These are phyloP conservation scores for Flaveria sonorensis DNA, from an alignment of 129 eudicot species.

Conservation along the genomic window DNA sequence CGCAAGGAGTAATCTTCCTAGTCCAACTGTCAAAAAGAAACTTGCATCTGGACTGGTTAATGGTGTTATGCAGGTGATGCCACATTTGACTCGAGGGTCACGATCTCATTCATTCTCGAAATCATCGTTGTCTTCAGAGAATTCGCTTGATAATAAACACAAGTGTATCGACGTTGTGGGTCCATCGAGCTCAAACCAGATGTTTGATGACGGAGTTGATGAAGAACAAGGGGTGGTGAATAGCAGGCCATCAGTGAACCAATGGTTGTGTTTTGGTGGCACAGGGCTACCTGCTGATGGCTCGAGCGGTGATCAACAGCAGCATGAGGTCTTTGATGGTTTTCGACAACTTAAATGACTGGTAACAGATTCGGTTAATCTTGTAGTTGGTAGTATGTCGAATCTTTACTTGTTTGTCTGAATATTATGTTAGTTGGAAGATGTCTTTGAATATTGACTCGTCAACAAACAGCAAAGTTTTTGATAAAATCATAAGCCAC, in stretches of 20 bases:
- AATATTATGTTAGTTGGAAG: constrained; percentile 18
- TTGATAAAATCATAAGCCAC: background rate
- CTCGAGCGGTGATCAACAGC: constrained; percentile 24
- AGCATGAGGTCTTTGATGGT: constrained; percentile 41
- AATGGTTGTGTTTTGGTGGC: constrained; percentile 60
- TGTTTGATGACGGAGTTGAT: constrained; percentile 40
- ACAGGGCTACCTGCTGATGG: constrained; percentile 22
- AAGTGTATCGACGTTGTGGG: constrained; percentile 40
- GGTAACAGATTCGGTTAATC: constrained; percentile 16
- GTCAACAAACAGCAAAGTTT: background rate
- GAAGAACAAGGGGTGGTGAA: constrained; percentile 45
- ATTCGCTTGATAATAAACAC: constrained; percentile 44
- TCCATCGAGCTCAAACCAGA: constrained; percentile 47
- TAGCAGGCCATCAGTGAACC: constrained; percentile 58
- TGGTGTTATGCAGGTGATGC: constrained; percentile 74
- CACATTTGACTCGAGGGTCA: constrained; percentile 37
- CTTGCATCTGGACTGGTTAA: constrained; percentile 64
- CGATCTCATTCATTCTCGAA: constrained; percentile 56
- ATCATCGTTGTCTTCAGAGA: constrained; percentile 54
- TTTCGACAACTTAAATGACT: constrained; percentile 34
- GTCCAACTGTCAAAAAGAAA: constrained; percentile 76
- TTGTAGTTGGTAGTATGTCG: background rate
- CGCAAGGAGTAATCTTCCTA: constrained; percentile 65
- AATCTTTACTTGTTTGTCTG: constrained; percentile 11
- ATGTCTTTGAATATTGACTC: constrained; percentile 4